Base-by-base conservation (phyloP, 83 land plant genomes). In the Picea engelmannii region DNA sequence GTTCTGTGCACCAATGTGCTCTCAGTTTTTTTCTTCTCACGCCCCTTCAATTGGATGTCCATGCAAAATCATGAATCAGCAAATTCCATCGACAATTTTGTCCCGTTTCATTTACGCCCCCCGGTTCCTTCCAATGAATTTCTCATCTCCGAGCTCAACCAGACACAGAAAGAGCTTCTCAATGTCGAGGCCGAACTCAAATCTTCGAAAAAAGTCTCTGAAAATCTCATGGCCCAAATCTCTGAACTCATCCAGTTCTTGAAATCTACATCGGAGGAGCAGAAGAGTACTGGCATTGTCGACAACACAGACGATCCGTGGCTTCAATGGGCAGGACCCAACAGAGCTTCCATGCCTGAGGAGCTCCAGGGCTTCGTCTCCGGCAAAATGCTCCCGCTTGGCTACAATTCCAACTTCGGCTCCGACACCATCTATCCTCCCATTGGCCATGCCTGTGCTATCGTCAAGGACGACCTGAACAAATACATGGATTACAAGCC, bases 391-490 rank as follows among this genome's bases (percentile, higher is more conserved):
- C 86, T 89, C 35, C 93, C 96, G 17, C 86, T 96, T 62, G 92
- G 95, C 13, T 81, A 86, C 65, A 92, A 92, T 82, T 87, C 92
- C 74, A 85, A 76, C 62, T 85, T 81, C 71, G 94, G 96, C 62
- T 86, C 90, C 84, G 93, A 94, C 59, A 83, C 86, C 58, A 92
- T 93, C 90, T 81, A 81, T 59, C 85, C 98, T 5, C 92, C 95
- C 61, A 86, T 96, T 76, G 93, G 96, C 44, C 98, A 96, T 76
- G 79, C 88, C n/a, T 96, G 98, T 82, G 89, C 82, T 23, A 16
- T 74, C 52, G 81, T 86, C 71, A 80, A 64, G 42, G 90, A 90
- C 42, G 85, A 92, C 70, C 82, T 96, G 79, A 65, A 86, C 62
- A 86, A 81, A 81, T 94, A 76, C 82, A 94, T 92, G 95, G 83